Evolutionary conservation across 1,284 basidiomycete genomes (phyloP), one percentile per base, ranked within the genome.

Genomic region (Coniophora puteana): DNA sequence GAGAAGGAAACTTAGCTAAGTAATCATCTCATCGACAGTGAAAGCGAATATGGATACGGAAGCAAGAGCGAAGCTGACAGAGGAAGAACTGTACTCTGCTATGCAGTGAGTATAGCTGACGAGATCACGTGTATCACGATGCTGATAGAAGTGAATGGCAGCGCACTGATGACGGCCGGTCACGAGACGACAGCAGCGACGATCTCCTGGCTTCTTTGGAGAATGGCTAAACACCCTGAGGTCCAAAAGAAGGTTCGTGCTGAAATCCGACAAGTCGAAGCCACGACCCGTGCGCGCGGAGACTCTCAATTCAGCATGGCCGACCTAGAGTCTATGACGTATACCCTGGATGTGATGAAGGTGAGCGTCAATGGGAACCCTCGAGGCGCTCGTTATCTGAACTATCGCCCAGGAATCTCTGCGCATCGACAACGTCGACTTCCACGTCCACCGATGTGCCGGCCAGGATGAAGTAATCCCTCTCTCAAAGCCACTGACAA

Each of bases 101-200:
- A 74, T 83, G 68, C 61, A 71, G 71, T 73, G 44, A 24, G 58
- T 50, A 54, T 45, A 12, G 47, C n/a, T n/a, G n/a, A n/a, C n/a
- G n/a, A n/a, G n/a, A n/a, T n/a, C 50, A 47, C n/a, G n/a, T n/a
- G n/a, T n/a, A n/a, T n/a, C 22, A 4, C 10, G 17, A 24, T 16
- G 36, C 18, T 13, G 12, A 24, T n/a, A n/a, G n/a, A n/a, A n/a
- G n/a, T n/a, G n/a, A n/a, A n/a, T n/a, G n/a, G n/a, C n/a, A 68
- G 69, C 11, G 67, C 64, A 5, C 59, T 73, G 27, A 46, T 74
- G 22, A 50, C 68, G 42, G 66, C 69, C 10, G 73, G 80, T 1
- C 72, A 80, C 42, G 76, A 80, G 46, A 78, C 78, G 1, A 73
- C 70, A 1, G 65, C 74, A 10, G 69, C 61, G 31, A 60, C 66